phyloP scores from a whole-genome alignment of 2,329 filamentous ascomycete genomes.

The Lasiodiplodia citricola region DNA sequence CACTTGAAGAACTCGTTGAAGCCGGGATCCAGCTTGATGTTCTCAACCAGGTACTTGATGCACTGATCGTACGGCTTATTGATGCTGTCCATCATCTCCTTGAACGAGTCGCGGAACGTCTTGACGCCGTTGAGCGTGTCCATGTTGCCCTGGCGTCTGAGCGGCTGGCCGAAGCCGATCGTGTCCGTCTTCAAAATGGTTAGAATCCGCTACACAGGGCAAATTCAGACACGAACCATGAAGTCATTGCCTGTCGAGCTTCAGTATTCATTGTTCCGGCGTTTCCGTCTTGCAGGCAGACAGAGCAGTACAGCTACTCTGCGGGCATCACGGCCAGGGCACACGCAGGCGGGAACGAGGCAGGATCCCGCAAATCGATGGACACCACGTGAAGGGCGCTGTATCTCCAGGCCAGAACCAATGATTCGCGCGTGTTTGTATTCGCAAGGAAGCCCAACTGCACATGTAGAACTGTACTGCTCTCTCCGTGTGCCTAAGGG shows the following conservation, averaged over 20 bases:
- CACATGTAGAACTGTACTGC: neutral
- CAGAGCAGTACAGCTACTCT: neutral
- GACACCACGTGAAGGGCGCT: neutral
- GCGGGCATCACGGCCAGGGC: neutral
- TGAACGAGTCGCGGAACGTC: conserved; percentile 83
- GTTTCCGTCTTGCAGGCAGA: neutral
- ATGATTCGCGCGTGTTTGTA: neutral
- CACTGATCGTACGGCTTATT: conserved; percentile 80
- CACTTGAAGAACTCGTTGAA: conserved; percentile 90
- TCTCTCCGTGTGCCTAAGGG: neutral
- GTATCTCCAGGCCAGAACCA: neutral
- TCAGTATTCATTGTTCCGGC: conserved; percentile 28
- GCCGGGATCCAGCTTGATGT: conserved; percentile 86
- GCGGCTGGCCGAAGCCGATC: conserved; percentile 78
- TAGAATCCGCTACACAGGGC: conserved; percentile 17
- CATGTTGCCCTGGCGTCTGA: conserved; percentile 74
- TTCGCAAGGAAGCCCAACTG: neutral
- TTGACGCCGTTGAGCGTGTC: conserved; percentile 74
- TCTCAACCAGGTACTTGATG: conserved; percentile 75
- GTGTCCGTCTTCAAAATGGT: conserved; percentile 82
- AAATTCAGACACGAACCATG: conserved; percentile 52
- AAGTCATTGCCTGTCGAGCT: conserved; percentile 65
- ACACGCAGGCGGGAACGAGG: neutral
- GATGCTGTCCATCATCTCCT: conserved; percentile 90
- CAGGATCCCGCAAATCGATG: neutral